A percentile compares a stretch with the other conserved stretches of the same genome.
These are phyloP conservation scores for Scopulariopsis brevicaulis DNA, from an alignment of 2,329 filamentous ascomycete genomes.

Conservation along the genomic window DNA sequence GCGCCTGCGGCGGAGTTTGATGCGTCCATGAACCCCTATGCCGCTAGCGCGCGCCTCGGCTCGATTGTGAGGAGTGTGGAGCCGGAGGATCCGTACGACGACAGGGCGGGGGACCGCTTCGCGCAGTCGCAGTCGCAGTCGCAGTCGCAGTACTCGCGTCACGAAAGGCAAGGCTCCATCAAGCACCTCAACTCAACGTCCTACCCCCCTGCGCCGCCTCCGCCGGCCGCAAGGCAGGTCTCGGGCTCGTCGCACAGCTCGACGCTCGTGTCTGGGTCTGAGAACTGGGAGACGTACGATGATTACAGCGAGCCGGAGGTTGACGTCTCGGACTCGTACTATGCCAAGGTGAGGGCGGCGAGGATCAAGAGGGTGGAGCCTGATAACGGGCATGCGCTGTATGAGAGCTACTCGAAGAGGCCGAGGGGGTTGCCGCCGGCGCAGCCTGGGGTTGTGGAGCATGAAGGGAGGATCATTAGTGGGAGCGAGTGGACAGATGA, in stretches of 20 bases:
- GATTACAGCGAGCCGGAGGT: conserved; percentile 67
- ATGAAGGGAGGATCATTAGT: conserved; percentile 49
- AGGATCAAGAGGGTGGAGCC: conserved; percentile 51
- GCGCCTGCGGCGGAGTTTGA: conserved; percentile 37
- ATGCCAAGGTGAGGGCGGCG: conserved; percentile 62
- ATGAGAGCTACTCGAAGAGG: conserved; percentile 38
- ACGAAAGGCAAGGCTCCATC: conserved; percentile 30
- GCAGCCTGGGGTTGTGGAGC: conserved; percentile 38
- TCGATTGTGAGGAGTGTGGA: conserved; percentile 48
- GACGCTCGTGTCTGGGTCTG: conserved; percentile 69
- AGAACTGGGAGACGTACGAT: conserved; percentile 97
- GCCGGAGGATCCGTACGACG: conserved; percentile 82
- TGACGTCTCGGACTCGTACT: conserved; percentile 69
- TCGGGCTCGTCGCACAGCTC: conserved; percentile 51
- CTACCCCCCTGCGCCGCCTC: conserved; percentile 28
- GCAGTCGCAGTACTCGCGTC: conserved; percentile 15
- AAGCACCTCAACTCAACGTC: conserved; percentile 22
- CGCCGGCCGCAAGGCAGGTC: conserved; percentile 46
- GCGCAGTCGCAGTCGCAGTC: conserved; percentile 6
- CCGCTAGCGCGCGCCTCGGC: conserved; percentile 27
- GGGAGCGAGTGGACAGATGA: conserved; percentile 59
- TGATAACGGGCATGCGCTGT: conserved; percentile 29
- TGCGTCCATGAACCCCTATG: conserved; percentile 36
- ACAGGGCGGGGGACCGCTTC: conserved; percentile 19
- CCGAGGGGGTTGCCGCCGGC: conserved; percentile 35